Conservation (phyloP, 495 filamentous ascomycete species). For the Parathielavia appendiculata region DNA sequence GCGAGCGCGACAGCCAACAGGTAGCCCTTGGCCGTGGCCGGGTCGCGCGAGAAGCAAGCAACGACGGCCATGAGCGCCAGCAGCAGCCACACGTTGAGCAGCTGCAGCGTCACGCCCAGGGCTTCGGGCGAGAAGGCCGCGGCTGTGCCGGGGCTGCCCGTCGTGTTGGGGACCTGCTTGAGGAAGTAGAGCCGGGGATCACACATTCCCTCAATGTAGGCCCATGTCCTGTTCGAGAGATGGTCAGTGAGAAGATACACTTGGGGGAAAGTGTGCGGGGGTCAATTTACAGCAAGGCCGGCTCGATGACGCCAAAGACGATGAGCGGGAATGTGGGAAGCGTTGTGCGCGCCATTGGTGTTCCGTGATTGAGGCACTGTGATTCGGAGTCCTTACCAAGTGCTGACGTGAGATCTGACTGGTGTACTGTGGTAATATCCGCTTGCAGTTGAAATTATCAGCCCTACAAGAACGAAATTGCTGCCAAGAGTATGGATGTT, state of each 20-base stretch:
- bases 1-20: conserved; percentile 51
- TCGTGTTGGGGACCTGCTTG: conserved; percentile 49
- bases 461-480: too few relatives aligned
- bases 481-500: too few relatives aligned
- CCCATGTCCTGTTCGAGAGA: conserved; percentile 31
- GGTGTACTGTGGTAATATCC: too few relatives aligned
- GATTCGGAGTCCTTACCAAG: too few relatives aligned
- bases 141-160: conserved; percentile 19
- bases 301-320: conserved; percentile 53
- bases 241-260: neutral
- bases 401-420: too few relatives aligned
- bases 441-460: too few relatives aligned
- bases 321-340: conserved; percentile 30
- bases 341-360: conserved; percentile 26
- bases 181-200: conserved; percentile 47
- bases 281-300: conserved; percentile 47
- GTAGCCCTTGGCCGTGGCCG: conserved; percentile 49
- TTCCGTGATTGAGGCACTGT: neutral
- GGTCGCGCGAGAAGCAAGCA: conserved; percentile 49
- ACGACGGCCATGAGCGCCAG: conserved; percentile 49
- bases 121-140: conserved; percentile 40
- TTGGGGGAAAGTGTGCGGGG: neutral
- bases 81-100: conserved; percentile 54
- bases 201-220: conserved; percentile 41
- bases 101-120: conserved; percentile 51